phyloP scores from a whole-genome alignment of 805 yeast species.

The Starmerella floricola region DNA sequence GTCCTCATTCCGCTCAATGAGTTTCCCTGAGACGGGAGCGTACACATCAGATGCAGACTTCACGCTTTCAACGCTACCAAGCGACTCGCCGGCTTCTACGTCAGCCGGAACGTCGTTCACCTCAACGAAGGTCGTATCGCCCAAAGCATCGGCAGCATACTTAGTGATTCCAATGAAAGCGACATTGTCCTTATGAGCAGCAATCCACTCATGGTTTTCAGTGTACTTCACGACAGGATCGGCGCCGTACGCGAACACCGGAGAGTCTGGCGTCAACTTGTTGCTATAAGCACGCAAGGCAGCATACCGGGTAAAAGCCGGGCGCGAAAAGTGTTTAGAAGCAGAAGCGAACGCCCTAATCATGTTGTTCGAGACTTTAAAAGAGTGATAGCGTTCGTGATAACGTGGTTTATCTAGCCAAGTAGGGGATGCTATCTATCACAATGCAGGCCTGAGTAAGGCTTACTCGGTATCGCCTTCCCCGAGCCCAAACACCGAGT shows the following conservation, averaged over 20 bases:
- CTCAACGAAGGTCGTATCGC: conserved; percentile 92
- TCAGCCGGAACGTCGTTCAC: conserved; percentile 60
- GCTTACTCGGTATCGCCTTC: too few species aligned
- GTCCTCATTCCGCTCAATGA: conserved; percentile 55
- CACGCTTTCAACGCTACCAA: conserved; percentile 91
- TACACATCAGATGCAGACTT: conserved; percentile 90
- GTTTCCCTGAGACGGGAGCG: conserved; percentile 69
- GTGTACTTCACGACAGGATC: conserved; percentile 42
- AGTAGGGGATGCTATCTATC: too few species aligned
- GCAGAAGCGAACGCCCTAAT: conserved; percentile 1
- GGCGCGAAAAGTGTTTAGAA: neutral
- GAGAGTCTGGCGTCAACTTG: conserved; percentile 23
- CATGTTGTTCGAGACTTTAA: neutral
- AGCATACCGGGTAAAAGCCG: neutral
- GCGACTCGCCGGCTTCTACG: conserved; percentile 60
- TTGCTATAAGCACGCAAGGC: conserved; percentile 24
- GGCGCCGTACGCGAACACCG: conserved; percentile 25
- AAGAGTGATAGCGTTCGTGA: too few species aligned
- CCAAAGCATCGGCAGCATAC: conserved; percentile 92
- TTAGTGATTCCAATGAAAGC: conserved; percentile 81
- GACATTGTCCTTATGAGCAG: conserved; percentile 67
- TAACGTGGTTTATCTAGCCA: too few species aligned
- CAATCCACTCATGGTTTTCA: conserved; percentile 89
- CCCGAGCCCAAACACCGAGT: too few species aligned
- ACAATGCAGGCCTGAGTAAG: too few species aligned